Evolutionary conservation across 1,284 basidiomycete species (phyloP).

Genomic region (Trametes polyzona): DNA sequence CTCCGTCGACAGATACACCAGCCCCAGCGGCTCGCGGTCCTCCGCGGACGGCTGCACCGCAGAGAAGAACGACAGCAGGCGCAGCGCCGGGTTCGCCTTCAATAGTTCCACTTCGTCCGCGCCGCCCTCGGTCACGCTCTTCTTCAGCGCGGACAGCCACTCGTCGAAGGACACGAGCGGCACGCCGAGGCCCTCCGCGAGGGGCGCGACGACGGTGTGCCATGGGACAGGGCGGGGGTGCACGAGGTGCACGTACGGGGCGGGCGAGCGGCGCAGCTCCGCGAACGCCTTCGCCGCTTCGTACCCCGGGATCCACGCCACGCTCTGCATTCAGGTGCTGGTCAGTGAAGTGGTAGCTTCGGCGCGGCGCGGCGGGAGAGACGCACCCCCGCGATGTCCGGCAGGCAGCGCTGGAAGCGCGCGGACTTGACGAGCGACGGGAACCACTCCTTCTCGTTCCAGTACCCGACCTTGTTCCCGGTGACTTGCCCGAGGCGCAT

Average conservation of each 20-base stretch:
- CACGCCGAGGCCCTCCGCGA: slow-evolving; percentile 25
- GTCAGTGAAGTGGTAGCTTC: background rate
- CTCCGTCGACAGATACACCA: slow-evolving; percentile 11
- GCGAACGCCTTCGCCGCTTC: slow-evolving; percentile 26
- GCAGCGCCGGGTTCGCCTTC: slow-evolving; percentile 26
- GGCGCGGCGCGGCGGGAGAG: background rate
- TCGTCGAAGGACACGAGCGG: slow-evolving; percentile 26
- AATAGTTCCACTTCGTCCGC: slow-evolving; percentile 16
- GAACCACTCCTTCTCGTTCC: slow-evolving; percentile 50
- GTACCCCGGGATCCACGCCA: slow-evolving; percentile 31
- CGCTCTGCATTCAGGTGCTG: slow-evolving; percentile 3
- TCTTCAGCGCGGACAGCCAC: slow-evolving; percentile 28
- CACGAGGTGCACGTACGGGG: slow-evolving; percentile 31
- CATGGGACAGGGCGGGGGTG: slow-evolving; percentile 31
- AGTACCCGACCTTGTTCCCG: slow-evolving; percentile 43
- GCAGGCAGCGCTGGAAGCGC: slow-evolving; percentile 32
- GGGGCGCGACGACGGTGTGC: slow-evolving; percentile 19
- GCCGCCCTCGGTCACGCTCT: background rate
- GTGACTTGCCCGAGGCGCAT: slow-evolving; percentile 50
- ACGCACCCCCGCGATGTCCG: slow-evolving; percentile 27
- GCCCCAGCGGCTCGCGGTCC: slow-evolving; percentile 5
- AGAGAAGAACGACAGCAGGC: slow-evolving; percentile 27
- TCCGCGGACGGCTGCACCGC: background rate
- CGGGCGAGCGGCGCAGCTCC: slow-evolving; percentile 25
- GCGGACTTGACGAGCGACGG: slow-evolving; percentile 44